Evolutionary conservation across 2,329 filamentous ascomycete species (phyloP).

Genomic region (Pseudocercospora fijiensis): DNA sequence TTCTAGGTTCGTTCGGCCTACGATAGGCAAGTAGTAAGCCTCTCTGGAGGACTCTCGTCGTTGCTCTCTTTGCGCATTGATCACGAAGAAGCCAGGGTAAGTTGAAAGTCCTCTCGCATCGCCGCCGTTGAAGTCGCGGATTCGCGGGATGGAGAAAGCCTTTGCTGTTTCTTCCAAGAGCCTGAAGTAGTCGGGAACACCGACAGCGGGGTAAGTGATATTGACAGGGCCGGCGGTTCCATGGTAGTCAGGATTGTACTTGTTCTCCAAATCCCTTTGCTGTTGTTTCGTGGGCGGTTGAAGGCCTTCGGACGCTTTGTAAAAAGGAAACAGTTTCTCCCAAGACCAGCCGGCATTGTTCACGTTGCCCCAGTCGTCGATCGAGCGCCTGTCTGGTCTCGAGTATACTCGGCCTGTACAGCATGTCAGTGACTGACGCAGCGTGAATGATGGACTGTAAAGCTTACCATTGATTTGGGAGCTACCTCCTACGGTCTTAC

Average conservation of each 20-base stretch:
- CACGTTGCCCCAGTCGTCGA: constrained; percentile 20
- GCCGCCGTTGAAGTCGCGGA: constrained; percentile 47
- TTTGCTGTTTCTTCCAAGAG: constrained; percentile 42
- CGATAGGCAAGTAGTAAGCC: constrained; percentile 49
- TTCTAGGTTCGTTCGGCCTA: constrained; percentile 44
- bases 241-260: constrained; percentile 16
- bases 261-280: not conserved
- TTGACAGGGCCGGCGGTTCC: constrained; percentile 19
- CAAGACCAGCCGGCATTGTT: constrained; percentile 21
- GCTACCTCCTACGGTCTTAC: constrained; percentile 18
- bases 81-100: constrained; percentile 42
- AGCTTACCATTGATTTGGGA: constrained; percentile 19
- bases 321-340: constrained; percentile 17
- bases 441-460: not conserved
- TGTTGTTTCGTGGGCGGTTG: constrained; percentile 8
- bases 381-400: constrained; percentile 14
- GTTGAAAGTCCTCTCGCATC: constrained; percentile 45
- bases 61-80: constrained; percentile 40
- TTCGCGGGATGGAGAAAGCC: constrained; percentile 40
- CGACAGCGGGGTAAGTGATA: constrained; percentile 18
- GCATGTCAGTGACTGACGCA: not conserved
- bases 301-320: constrained; percentile 16
- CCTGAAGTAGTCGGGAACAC: constrained; percentile 11
- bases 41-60: constrained; percentile 49
- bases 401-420: constrained; percentile 20